Conservation (phyloP, 768 basidiomycete species). For the Tephrocybe rancida region DNA sequence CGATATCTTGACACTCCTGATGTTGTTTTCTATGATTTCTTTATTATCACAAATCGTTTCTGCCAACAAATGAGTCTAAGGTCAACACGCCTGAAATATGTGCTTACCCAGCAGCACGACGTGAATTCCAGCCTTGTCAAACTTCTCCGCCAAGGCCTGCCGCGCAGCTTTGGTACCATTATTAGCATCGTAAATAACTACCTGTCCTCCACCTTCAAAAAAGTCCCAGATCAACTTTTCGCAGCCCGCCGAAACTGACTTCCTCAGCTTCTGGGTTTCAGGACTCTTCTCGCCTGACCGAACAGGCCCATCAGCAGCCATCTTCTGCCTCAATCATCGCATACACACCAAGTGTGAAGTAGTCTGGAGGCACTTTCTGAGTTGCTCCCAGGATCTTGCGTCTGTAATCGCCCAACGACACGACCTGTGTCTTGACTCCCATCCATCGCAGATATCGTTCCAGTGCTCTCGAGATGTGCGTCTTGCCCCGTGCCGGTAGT, state of each 20-base stretch:
- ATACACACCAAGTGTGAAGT: constrained; percentile 82
- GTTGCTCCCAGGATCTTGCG: constrained; percentile 88
- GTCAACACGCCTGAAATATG: neutral
- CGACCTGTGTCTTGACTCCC: constrained; percentile 94
- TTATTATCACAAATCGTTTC: constrained; percentile 91
- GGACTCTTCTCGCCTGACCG: constrained; percentile 72
- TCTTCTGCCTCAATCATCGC: too few relatives aligned
- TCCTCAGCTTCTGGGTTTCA: constrained; percentile 79
- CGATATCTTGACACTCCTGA: constrained; percentile 95
- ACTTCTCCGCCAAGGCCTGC: constrained; percentile 78
- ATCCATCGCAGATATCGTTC: constrained; percentile 99
- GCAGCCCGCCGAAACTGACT: constrained; percentile 77
- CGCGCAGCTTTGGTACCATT: constrained; percentile 77
- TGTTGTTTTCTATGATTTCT: constrained; percentile 93
- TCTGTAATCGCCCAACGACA: constrained; percentile 94
- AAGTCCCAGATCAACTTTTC: constrained; percentile 90
- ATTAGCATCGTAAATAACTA: constrained; percentile 98
- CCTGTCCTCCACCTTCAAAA: constrained; percentile 87
- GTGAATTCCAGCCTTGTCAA: constrained; percentile 85
- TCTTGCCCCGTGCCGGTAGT: constrained; percentile 93
- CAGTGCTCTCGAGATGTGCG: constrained; percentile 92
- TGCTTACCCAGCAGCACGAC: constrained; percentile 86
- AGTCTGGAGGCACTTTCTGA: constrained; percentile 87
- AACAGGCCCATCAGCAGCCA: too few relatives aligned
- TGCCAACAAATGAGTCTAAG: constrained; percentile 29